Base-by-base conservation (phyloP, 75 land plant genomes). In the Cryptomeria japonica region DNA sequence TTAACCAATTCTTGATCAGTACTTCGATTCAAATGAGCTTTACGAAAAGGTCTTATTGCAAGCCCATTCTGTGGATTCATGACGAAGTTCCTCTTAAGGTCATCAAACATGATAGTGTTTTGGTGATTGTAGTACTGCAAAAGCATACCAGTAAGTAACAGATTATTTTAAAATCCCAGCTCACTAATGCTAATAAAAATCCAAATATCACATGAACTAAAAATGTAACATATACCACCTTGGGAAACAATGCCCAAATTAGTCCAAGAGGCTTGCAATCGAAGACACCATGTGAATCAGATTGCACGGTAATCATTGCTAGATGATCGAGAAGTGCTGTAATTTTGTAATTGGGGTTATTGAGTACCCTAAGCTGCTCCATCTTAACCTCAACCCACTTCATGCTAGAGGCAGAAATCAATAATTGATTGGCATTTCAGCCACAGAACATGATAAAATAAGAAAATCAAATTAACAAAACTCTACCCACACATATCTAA, bases 351-450 rank as follows among this genome's bases (percentile, higher is more conserved):
- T 95, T 95, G 13, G 98, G 94, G 87, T 97, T 95, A 87, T 85
- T 89, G 31, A 98, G 97, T 3, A 98, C 99, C 14, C 99, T 97
- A 70, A 98, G 96, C 90, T 98, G 97, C 87, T 90, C 95, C 99
- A 98, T 98, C 90, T 98, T 98, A 88, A 98, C 92, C 86, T 98
- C 99, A 84, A 98, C 99, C 99, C 99, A 97, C 90, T 95, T 98
- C 96, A 98, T 95, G 90, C 99, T 98, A 75, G 41, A 85, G 86
- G 41, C 44, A 82, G 51, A 38, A 39, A 82, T 3, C 31, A 42
- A 46, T 11, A 5, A 82, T 46, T 44, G 49, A n/a, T 34, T 85
- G 41, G 38, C n/a, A 85, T 3, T 68, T 85, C 19, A 28, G 15
- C 41, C 5, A 85, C 32, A 68, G 73, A 53, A 85, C 18, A 28